Conservation (phyloP, 306 rosid genomes). For the Datisca glomerata region DNA sequence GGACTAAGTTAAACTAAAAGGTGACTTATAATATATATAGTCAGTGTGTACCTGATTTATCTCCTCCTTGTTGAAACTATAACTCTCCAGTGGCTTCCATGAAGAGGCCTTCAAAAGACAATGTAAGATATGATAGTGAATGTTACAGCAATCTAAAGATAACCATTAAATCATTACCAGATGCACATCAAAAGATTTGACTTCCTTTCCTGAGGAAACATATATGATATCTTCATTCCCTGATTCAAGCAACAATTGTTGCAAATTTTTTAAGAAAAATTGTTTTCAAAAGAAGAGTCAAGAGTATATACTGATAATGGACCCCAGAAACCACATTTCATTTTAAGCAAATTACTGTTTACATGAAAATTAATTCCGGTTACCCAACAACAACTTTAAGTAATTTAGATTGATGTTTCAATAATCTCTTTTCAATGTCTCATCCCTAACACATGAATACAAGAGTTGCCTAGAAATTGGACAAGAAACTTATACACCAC, state of each 20-base stretch:
- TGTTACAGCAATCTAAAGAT: neutral
- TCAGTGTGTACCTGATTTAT: constrained; percentile 68
- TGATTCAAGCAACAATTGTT: constrained; percentile 29
- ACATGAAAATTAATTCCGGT: too few relatives aligned
- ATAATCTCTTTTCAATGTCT: too few relatives aligned
- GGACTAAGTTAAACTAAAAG: neutral
- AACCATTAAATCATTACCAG: constrained; percentile 34
- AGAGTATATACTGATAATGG: neutral
- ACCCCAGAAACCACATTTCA: too few relatives aligned
- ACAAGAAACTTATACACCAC: too few relatives aligned
- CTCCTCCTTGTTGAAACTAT: constrained; percentile 75
- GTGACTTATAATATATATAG: too few relatives aligned
- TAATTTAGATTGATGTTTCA: too few relatives aligned
- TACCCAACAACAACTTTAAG: too few relatives aligned
- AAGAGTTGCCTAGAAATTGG: too few relatives aligned
- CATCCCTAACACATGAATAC: too few relatives aligned
- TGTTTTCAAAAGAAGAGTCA: constrained; percentile 1
- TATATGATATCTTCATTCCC: constrained; percentile 72
- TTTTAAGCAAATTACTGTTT: too few relatives aligned
- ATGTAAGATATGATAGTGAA: constrained; percentile 2
- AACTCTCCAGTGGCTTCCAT: constrained; percentile 58
- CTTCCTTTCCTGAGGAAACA: constrained; percentile 70
- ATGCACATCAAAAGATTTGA: constrained; percentile 75
- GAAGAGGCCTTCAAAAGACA: constrained; percentile 42
- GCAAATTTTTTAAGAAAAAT: constrained; percentile 7